Conservation (phyloP, 1,284 basidiomycete species). For the Rhodotorula sp. region DNA sequence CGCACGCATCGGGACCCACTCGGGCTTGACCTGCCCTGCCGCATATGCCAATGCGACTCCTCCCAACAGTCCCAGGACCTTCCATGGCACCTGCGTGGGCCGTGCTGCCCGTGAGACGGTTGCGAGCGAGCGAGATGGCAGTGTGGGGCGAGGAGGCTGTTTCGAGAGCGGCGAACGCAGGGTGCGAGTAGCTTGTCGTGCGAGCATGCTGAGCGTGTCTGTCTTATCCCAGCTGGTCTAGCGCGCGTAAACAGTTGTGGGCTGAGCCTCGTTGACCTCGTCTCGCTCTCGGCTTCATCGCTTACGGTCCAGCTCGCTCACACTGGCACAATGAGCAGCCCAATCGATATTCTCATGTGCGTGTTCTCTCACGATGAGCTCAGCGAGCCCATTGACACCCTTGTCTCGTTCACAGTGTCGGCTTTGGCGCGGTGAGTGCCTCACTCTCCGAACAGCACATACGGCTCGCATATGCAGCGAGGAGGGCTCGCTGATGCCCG, state of each 20-base stretch:
- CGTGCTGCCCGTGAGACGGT: neutral
- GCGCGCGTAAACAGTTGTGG: neutral
- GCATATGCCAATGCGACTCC: neutral
- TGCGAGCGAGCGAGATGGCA: neutral
- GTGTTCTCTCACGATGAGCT: neutral
- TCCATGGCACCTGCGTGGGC: neutral
- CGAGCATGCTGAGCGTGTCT: neutral
- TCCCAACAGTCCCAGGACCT: neutral
- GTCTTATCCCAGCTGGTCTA: neutral
- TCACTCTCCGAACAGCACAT: neutral
- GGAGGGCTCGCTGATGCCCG: neutral
- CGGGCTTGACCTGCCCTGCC: constrained; percentile 7
- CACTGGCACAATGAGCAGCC: constrained; percentile 10
- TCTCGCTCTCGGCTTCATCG: neutral
- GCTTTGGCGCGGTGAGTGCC: constrained; percentile 25
- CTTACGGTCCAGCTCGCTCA: no score
- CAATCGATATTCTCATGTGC: constrained; percentile 31
- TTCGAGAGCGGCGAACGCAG: neutral
- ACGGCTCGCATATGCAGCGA: neutral
- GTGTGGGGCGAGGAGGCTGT: neutral
- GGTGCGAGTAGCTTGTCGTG: neutral
- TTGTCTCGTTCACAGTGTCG: constrained; percentile 14
- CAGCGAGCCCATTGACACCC: neutral
- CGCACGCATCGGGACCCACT: constrained; percentile 12
- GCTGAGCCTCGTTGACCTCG: neutral